phyloP scores from a whole-genome alignment of 2,329 filamentous ascomycete genomes.

The Aspergillus spinulosporus region DNA sequence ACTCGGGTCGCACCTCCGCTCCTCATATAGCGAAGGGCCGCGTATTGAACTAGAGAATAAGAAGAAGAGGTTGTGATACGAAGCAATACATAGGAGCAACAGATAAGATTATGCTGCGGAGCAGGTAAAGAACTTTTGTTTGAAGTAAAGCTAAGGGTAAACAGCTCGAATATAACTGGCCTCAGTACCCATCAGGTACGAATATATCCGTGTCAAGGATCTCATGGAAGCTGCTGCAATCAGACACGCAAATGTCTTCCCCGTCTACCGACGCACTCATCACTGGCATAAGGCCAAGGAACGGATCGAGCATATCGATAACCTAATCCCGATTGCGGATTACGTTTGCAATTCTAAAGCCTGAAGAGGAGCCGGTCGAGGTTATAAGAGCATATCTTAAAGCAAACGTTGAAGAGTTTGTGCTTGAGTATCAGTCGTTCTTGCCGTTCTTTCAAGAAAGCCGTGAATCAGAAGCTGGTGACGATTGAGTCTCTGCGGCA shows the following conservation, averaged over 20 bases:
- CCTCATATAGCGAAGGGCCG: neutral
- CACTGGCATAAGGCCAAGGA: constrained; percentile 25
- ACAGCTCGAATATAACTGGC: no score
- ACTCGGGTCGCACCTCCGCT: neutral
- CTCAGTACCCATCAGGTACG: no score
- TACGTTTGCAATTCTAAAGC: constrained; percentile 17
- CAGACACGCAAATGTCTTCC: constrained; percentile 26
- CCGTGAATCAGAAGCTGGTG: constrained; percentile 19
- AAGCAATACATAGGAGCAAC: constrained; percentile 22
- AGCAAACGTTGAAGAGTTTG: constrained; percentile 38
- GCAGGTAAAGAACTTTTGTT: no score
- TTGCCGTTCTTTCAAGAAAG: constrained; percentile 10
- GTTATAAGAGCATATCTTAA: constrained; percentile 31
- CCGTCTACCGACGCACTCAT: constrained; percentile 35
- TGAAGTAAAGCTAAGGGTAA: no score
- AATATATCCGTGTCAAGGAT: constrained; percentile 35
- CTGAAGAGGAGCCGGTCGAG: constrained; percentile 17
- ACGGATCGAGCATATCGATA: constrained; percentile 48
- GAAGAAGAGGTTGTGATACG: no score
- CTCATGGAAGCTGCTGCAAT: constrained; percentile 43
- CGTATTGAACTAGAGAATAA: neutral
- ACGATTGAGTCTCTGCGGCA: constrained; percentile 18
- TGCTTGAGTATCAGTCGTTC: constrained; percentile 20
- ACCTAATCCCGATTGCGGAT: constrained; percentile 58
- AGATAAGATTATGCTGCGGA: no score